phyloP scores from a whole-genome alignment of 306 rosid genomes.

The Dalbergia oliveri region DNA sequence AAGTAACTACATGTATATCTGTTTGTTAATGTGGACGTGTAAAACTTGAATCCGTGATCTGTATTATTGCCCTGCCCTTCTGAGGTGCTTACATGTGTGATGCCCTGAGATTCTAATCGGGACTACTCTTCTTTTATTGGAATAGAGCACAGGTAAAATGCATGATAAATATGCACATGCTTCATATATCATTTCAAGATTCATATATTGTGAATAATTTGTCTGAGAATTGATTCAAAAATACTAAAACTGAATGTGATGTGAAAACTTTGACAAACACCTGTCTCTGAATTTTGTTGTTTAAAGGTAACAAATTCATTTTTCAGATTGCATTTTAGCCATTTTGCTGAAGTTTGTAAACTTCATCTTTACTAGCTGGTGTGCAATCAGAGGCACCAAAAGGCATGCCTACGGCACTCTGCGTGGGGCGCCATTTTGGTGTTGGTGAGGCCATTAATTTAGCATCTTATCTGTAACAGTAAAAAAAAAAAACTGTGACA shows the following conservation, averaged over 20 bases:
- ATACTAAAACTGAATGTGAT: slow-evolving; percentile 17
- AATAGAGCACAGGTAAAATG: slow-evolving; percentile 17
- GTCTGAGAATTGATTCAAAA: neutral
- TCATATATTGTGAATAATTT: slow-evolving; percentile 8
- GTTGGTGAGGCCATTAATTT: neutral
- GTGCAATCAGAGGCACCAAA: neutral
- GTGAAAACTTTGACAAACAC: neutral
- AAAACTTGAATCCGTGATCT: neutral
- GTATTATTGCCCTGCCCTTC: neutral
- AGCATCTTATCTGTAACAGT: neutral
- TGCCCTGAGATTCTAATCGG: neutral
- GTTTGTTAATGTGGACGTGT: slow-evolving; percentile 3
- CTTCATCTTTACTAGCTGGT: neutral
- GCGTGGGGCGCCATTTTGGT: neutral
- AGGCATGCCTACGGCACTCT: neutral
- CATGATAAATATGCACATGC: neutral
- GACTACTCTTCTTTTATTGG: neutral
- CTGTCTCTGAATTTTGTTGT: neutral
- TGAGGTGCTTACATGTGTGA: neutral
- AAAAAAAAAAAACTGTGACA: neutral
- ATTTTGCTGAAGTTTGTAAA: slow-evolving; percentile 3
- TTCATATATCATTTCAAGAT: neutral
- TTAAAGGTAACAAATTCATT: neutral
- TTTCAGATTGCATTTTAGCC: slow-evolving; percentile 3
- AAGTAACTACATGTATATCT: slow-evolving; percentile 3